A percentile compares a stretch with the other conserved stretches of the same genome.
Evolutionary conservation across 1,284 basidiomycete species (phyloP).

Genomic region (Nidula niveotomentosa): DNA sequence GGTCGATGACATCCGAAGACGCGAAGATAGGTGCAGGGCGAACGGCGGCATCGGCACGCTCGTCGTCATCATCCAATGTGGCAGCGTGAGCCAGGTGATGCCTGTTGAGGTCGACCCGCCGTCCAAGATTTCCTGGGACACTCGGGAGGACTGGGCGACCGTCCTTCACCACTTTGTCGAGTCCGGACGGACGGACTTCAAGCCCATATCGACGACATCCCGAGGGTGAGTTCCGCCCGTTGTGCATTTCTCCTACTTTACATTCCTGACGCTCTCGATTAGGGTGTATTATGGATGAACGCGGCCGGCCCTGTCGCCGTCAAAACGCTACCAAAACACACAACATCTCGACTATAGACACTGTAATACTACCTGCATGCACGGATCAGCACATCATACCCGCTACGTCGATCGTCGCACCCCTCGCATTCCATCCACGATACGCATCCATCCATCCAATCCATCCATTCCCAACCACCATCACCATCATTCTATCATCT

Average conservation of each 20-base stretch:
- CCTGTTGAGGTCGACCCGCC: constrained; percentile 80
- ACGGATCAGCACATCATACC: too few relatives aligned
- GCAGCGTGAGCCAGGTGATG: constrained; percentile 74
- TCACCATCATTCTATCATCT: background rate
- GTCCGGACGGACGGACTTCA: constrained; percentile 72
- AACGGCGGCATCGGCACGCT: constrained; percentile 72
- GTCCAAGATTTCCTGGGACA: constrained; percentile 70
- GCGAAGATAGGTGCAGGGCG: constrained; percentile 72
- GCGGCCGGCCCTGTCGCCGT: background rate
- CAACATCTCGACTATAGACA: background rate
- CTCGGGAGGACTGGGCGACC: constrained; percentile 66
- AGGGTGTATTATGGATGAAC: constrained; percentile 21
- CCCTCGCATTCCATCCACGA: too few relatives aligned
- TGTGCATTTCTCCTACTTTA: background rate
- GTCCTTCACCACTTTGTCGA: constrained; percentile 71
- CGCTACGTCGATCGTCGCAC: too few relatives aligned
- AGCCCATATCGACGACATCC: constrained; percentile 72
- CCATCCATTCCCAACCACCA: too few relatives aligned
- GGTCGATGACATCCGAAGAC: constrained; percentile 68
- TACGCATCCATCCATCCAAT: too few relatives aligned
- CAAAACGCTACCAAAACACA: background rate
- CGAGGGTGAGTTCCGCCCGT: constrained; percentile 54
- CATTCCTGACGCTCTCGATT: background rate
- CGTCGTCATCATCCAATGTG: constrained; percentile 73
- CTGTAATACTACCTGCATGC: background rate